These are phyloP conservation scores for Apiosordaria backusii DNA, from an alignment of 495 filamentous ascomycete genomes.

Conservation along the genomic window DNA sequence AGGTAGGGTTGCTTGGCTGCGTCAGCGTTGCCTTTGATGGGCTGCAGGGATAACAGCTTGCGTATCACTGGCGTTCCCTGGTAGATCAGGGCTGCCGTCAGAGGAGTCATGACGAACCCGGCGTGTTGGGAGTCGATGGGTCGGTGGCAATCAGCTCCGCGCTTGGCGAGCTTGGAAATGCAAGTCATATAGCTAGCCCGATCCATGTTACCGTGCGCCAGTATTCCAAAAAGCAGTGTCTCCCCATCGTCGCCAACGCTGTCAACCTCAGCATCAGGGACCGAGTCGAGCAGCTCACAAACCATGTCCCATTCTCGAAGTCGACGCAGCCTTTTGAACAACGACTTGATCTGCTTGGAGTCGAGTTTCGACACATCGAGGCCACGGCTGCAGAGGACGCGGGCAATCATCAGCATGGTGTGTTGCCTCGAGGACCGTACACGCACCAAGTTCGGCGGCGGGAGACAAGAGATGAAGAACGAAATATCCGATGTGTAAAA, in stretches of 20 bases:
- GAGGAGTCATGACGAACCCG: background rate
- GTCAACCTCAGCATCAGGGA: background rate
- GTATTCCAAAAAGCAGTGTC: background rate
- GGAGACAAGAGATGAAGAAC: background rate
- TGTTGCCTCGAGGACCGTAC: background rate
- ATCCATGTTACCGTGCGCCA: background rate
- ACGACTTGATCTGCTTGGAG: background rate
- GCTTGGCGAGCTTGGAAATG: background rate
- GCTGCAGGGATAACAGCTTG: background rate
- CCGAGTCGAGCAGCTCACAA: background rate
- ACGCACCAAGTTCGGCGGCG: background rate
- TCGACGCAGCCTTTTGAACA: background rate
- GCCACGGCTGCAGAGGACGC: background rate
- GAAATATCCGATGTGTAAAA: background rate
- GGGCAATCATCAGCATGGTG: background rate
- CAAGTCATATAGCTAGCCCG: background rate
- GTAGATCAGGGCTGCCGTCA: background rate
- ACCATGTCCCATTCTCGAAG: background rate
- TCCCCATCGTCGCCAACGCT: background rate
- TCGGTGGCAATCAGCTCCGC: background rate
- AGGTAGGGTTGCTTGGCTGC: background rate
- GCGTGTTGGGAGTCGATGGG: background rate
- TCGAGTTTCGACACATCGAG: background rate
- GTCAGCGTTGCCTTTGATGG: background rate
- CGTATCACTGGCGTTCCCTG: background rate